Evolutionary conservation across 1,139 yeast species (phyloP).

Genomic region (Taphrina wiesneri): DNA sequence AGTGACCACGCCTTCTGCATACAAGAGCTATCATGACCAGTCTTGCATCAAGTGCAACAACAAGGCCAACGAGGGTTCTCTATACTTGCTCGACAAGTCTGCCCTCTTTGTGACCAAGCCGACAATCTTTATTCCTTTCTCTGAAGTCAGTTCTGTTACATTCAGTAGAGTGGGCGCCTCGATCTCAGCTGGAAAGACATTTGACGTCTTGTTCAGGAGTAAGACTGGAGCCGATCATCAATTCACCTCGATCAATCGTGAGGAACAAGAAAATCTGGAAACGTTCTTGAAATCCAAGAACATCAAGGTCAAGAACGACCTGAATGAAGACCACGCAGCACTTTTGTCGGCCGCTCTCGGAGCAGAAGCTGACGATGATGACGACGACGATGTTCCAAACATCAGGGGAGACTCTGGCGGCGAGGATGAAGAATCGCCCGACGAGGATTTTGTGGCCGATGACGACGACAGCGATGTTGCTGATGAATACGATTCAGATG

Average conservation of each 20-base stretch:
- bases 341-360: constrained; percentile 60
- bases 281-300: constrained; percentile 74
- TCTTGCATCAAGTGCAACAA: constrained; percentile 89
- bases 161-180: constrained; percentile 87
- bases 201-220: constrained; percentile 80
- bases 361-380: constrained; percentile 57
- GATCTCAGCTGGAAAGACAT: constrained; percentile 79
- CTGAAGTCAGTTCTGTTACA: constrained; percentile 72
- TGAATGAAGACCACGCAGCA: constrained; percentile 79
- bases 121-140: constrained; percentile 83
- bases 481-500: constrained; percentile 85
- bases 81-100: constrained; percentile 87
- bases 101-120: constrained; percentile 92
- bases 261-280: constrained; percentile 81
- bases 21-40: constrained; percentile 50
- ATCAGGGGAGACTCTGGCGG: constrained; percentile 65
- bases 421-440: constrained; percentile 46
- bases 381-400: constrained; percentile 59
- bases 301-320: constrained; percentile 81
- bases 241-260: constrained; percentile 86
- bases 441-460: constrained; percentile 41
- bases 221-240: constrained; percentile 70
- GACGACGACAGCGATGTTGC: constrained; percentile 64
- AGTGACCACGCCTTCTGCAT: constrained; percentile 75
- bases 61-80: constrained; percentile 92